Percentiles rank a stretch among this genome's conserved stretches.
Evolutionary conservation across 2,329 filamentous ascomycete species (phyloP).

Genomic region (Aspergillus uvarum): DNA sequence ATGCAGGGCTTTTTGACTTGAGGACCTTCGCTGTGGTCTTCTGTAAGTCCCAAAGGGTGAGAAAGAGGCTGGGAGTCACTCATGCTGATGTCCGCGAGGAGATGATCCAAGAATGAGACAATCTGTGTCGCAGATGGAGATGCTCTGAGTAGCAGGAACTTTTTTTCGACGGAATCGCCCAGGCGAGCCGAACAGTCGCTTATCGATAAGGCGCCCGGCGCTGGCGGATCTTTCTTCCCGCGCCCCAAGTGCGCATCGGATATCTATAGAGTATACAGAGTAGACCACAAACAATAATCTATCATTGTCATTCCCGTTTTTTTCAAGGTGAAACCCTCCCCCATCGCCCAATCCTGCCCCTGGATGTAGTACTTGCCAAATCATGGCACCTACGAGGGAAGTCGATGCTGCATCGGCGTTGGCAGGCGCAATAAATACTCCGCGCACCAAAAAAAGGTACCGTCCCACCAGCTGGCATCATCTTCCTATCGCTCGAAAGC

Average conservation of each 20-base stretch:
- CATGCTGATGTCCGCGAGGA: background rate
- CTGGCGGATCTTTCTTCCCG: background rate
- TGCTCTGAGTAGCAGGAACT: background rate
- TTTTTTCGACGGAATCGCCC: conserved; percentile 1
- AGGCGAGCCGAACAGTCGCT: background rate
- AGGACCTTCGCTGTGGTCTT: conserved; percentile 20
- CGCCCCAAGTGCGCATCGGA: background rate
- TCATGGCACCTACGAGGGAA: conserved; percentile 21
- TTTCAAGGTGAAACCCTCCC: background rate
- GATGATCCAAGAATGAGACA: background rate
- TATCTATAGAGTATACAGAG: background rate
- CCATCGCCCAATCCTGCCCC: background rate
- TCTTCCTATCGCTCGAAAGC: background rate
- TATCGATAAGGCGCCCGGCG: conserved; percentile 8
- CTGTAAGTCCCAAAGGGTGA: background rate
- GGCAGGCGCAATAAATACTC: conserved; percentile 7
- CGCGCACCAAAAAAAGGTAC: conserved; percentile 32
- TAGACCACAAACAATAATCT: background rate
- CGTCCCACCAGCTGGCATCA: conserved; percentile 9
- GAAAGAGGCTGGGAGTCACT: background rate
- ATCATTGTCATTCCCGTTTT: background rate
- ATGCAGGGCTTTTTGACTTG: conserved; percentile 28
- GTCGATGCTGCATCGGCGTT: conserved; percentile 9
- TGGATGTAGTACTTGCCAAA: background rate
- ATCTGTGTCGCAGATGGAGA: background rate